A percentile compares a stretch with the other conserved stretches of the same genome.
phyloP scores from a whole-genome alignment of 2,329 filamentous ascomycete genomes.

The Fonsecaea multimorphosa region DNA sequence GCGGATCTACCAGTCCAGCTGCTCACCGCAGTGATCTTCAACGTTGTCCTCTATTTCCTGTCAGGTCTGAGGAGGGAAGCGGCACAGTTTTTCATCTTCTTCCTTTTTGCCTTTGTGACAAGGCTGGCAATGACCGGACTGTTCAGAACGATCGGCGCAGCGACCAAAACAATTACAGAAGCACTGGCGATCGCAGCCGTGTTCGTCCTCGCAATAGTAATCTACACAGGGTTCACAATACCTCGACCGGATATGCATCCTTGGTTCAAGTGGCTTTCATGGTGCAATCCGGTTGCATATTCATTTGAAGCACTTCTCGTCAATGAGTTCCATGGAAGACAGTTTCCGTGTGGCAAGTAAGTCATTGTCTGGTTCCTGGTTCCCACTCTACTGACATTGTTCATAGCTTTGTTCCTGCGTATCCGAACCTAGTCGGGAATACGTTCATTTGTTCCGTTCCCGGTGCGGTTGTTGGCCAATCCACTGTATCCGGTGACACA shows the following conservation, averaged over 20 bases:
- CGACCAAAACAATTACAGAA: constrained; percentile 65
- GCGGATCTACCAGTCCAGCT: constrained; percentile 85
- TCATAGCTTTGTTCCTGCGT: constrained; percentile 49
- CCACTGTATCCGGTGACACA: constrained; percentile 59
- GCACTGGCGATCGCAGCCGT: constrained; percentile 64
- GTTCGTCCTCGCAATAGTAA: constrained; percentile 62
- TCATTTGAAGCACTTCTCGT: constrained; percentile 66
- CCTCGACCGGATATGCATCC: constrained; percentile 62
- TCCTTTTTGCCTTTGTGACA: constrained; percentile 68
- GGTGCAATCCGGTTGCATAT: constrained; percentile 70
- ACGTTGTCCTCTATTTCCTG: constrained; percentile 84
- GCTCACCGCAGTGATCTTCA: constrained; percentile 73
- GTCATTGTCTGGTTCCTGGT: neutral
- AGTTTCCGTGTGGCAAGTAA: constrained; percentile 60
- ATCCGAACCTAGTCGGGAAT: constrained; percentile 43
- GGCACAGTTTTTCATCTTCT: constrained; percentile 83
- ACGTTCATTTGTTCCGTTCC: constrained; percentile 43
- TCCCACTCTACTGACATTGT: constrained; percentile 61
- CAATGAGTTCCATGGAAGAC: constrained; percentile 64
- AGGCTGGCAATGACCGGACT: constrained; percentile 58
- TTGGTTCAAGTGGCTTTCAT: constrained; percentile 73
- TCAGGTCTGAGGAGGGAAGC: constrained; percentile 75
- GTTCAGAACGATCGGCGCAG: constrained; percentile 71
- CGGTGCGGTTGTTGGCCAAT: constrained; percentile 33
- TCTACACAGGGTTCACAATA: constrained; percentile 72